Percentiles rank a stretch among this genome's conserved stretches.
Conservation (phyloP, 1,284 basidiomycete genomes). For the Fomes fomentarius region DNA sequence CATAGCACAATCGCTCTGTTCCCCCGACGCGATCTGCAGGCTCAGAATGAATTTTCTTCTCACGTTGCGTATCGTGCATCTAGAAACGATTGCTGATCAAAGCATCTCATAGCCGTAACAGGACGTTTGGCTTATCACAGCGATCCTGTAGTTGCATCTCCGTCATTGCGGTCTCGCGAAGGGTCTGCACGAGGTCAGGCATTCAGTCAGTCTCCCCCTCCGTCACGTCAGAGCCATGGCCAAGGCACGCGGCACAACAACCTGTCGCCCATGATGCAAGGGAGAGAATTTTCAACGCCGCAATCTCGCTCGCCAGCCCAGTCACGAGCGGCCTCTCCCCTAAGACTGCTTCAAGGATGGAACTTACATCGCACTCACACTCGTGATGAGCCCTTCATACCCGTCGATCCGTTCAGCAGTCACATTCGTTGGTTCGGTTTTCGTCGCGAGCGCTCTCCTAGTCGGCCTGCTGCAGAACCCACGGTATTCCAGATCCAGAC, state of each 20-base stretch:
- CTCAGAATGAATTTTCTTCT: too few species aligned
- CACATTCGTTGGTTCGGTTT: constrained; percentile 35
- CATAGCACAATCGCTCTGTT: too few species aligned
- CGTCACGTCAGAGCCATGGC: constrained; percentile 16
- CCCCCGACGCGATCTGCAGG: too few species aligned
- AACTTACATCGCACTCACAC: constrained; percentile 41
- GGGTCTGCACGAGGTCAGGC: constrained; percentile 17
- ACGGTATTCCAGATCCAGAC: constrained; percentile 5
- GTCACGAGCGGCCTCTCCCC: constrained; percentile 48
- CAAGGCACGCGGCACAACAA: constrained; percentile 14
- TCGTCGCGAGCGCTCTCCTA: constrained; percentile 12
- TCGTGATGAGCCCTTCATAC: constrained; percentile 53
- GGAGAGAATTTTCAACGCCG: constrained; percentile 27
- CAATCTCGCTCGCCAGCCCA: constrained; percentile 37
- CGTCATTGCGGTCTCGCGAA: constrained; percentile 28
- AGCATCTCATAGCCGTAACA: constrained; percentile 17
- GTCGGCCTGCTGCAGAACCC: constrained; percentile 1
- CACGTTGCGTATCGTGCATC: neutral
- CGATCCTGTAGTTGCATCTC: constrained; percentile 28
- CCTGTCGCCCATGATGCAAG: constrained; percentile 18
- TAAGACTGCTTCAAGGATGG: constrained; percentile 40
- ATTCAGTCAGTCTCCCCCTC: constrained; percentile 17
- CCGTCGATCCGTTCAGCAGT: constrained; percentile 48
- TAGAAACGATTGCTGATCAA: too few species aligned
- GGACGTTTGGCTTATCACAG: constrained; percentile 21